Base-by-base conservation (phyloP, 2,329 filamentous ascomycete species). In the Rhexocercosporidium sp. region DNA sequence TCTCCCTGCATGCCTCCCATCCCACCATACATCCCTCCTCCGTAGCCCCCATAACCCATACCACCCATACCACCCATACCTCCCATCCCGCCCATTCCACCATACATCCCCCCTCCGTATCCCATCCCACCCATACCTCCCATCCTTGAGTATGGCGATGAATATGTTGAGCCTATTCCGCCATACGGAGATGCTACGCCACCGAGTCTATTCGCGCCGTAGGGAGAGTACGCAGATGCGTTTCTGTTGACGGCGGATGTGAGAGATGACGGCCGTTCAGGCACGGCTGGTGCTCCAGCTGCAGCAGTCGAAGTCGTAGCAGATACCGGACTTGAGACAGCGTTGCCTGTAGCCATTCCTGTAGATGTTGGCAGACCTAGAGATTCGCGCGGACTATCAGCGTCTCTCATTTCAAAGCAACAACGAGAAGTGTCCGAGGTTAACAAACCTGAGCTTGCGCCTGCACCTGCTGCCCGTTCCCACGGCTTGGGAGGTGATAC, bases 401-500 rank as follows among this genome's bases (percentile, higher is more conserved):
- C 49, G 22, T 41, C 37, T 46, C n/a, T 64, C 66, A 66, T 74
- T 64, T 62, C 59, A 44, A 39, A 29, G 18, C 53, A 62, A 44
- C 56, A 34, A 66, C 34, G 27, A 53, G 27, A 44, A 22, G 14
- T 59, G 61, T 11, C 62, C 46, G n/a, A 29, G 67, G 66, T 65
- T 41, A 68, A 75, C 75, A 65, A 68, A 77, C 76, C 75, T 69
- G 71, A 66, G 64, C 66, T 74, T 72, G 72, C 59, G 59, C 72
- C 71, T 34, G 69, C 72, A 41, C 62, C 70, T 65, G 71, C 74
- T 80, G 90, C 91, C 79, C 91, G 88, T 82, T 99, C 96, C 96
- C 96, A 99, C 56, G 96, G 96, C 82, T 99, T 99, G 65, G 96
- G 96, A 77, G 96, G 96, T 80, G 95, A 97, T 71, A 87, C 87